Base-by-base conservation (phyloP, 257 asterid genomes). In the Lycium ferocissimum region DNA sequence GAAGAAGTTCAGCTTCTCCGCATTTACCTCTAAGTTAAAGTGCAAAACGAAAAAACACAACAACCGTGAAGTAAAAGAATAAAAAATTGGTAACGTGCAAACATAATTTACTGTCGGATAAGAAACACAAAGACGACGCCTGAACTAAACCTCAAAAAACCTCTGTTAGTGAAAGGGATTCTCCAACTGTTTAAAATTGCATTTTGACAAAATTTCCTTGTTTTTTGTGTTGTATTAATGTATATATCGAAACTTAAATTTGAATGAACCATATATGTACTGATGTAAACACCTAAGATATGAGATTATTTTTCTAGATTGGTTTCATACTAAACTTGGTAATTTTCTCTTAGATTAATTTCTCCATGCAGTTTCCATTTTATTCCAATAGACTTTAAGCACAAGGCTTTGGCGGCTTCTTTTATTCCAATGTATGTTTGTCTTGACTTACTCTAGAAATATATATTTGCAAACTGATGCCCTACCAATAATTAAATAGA, bases 331-430 rank as follows among this genome's bases (percentile, higher is more conserved):
- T 54, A 2, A 47, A 49, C 43, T 20, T 49, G 47, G 14, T 49
- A 76, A 51, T 76, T 76, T 76, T 13, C 5, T 58, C 15, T 62
- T 62, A 62, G 9, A 20, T 62, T 62, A 22, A 22, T 62, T 22
- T 62, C 38, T 62, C 37, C 6, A 3, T 5, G 2, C 13, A 20
- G 6, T 62, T 62, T 62, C 69, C 82, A 37, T 12, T 22, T 9
- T 78, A 22, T 53, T 78, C 13, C 12, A 45, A 14, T 82, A 2
- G 13, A 82, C 51, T 83, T 83, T 65, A 63, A 45, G 58, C 49
- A 81, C 78, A 62, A 81, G 76, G 61, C 33, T 43, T 37, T 82
- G 73, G 67, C 80, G 38, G 82, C 82, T 78, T 78, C 18, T 38
- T 35, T 83, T 51, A 15, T 65, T 35, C 79, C 61, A 47, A 66